Evolutionary conservation across 192 early-diverging fungal species (phyloP), one percentile per base, ranked within the genome.

Genomic region (Coemansia sp.): DNA sequence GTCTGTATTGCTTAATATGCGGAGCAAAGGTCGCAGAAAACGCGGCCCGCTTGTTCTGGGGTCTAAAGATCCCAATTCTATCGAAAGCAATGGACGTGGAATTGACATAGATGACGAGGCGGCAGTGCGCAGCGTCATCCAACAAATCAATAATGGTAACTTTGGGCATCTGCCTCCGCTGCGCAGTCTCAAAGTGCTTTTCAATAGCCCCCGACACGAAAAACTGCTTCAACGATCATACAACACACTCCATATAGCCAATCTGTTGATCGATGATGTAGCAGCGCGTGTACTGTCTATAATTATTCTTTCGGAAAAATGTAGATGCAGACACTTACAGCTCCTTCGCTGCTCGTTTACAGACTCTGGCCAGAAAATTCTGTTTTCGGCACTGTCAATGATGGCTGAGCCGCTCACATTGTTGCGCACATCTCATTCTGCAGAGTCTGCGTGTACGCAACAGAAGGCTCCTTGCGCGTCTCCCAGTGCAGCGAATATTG

Each of bases 371-470:
- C 64, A 61, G 23, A 68, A 71, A 22, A 67, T 76, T 3, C 32
- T 76, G 27, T 76, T 71, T 57, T 71, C 68, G 3, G 75, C 75
- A 19, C 32, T 76, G 8, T 71, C 75, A 5, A 64, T 68, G 31
- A 67, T 71, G 69, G 68, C 65, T 14, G 65, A 66, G 59, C 33
- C 56, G 17, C 36, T 20, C 22, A 31, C 53, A 5, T 5, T 30
- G 25, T 23, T 23, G 21, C 24, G 23, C 24, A 25, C 14, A 24
- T 29, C 54, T 0, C 10, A 9, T 19, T 24, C 54, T 24, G 54
- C 24, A 56, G 54, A 56, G 10, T 25, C 23, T 24, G 25, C 25
- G 19, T 54, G 4, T 17, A 24, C 14, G 30, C 30, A 22, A 19
- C 53, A 9, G 19, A 36, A 46, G 39, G 17, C 17, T 17, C 11